phyloP scores from a whole-genome alignment of 495 filamentous ascomycete genomes.

The Xylaria grammica region DNA sequence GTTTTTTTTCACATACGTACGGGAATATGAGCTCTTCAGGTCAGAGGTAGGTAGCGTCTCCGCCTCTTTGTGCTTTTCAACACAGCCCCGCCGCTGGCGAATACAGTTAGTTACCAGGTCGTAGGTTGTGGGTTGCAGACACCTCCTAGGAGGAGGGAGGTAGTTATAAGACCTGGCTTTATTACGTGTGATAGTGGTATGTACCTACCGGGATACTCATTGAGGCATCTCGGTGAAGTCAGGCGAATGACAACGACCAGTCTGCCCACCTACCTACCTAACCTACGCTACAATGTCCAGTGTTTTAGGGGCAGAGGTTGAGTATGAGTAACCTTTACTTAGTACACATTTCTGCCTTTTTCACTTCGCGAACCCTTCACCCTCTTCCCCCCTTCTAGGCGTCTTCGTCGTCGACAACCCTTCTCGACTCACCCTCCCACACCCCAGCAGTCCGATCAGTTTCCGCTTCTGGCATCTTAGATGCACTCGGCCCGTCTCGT shows the following conservation, averaged over 20 bases:
- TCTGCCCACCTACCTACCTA: slow-evolving; percentile 13
- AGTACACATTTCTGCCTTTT: slow-evolving; percentile 2
- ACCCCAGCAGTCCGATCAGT: slow-evolving; percentile 18
- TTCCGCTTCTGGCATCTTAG: slow-evolving; percentile 20
- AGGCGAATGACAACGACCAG: slow-evolving; percentile 2
- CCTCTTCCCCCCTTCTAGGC: background rate
- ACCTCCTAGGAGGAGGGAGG: too few species aligned
- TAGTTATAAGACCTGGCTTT: background rate
- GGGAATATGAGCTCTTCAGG: too few species aligned
- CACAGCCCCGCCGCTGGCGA: slow-evolving; percentile 8
- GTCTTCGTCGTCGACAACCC: slow-evolving; percentile 4
- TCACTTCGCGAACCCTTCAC: background rate
- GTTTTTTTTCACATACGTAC: too few species aligned
- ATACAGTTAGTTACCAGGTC: background rate
- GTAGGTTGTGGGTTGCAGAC: too few species aligned
- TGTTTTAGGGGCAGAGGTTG: background rate
- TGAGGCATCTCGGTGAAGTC: slow-evolving; percentile 24
- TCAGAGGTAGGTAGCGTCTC: too few species aligned
- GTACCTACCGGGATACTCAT: slow-evolving; percentile 19
- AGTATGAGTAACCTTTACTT: background rate
- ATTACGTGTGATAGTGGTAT: background rate
- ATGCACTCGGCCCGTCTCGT: slow-evolving; percentile 26
- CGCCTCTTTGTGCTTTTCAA: background rate
- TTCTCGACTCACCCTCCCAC: slow-evolving; percentile 20
- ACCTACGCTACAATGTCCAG: background rate